Percentiles rank a stretch among this genome's conserved stretches.
phyloP scores from a whole-genome alignment of 345 rosid species.

The Adansonia digitata region DNA sequence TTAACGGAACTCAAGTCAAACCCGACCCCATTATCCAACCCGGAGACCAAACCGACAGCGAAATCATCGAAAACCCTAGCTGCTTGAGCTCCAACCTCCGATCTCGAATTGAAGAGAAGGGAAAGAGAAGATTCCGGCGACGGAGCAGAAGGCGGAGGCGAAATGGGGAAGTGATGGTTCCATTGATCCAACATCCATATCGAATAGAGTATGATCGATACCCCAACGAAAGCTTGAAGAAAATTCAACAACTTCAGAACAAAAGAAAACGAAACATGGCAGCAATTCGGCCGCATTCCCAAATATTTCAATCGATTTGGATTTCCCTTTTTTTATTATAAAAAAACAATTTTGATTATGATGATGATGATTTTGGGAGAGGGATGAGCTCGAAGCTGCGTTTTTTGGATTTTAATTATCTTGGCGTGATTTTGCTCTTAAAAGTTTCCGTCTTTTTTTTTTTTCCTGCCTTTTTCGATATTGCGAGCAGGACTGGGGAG shows the following conservation, averaged over 20 bases:
- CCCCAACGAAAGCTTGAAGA: conserved; percentile 17
- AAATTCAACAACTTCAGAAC: conserved; percentile 16
- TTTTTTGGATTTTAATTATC: neutral
- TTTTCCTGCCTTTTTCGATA: too few relatives aligned
- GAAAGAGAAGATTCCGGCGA: conserved; percentile 33
- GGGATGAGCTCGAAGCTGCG: neutral
- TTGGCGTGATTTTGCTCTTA: neutral
- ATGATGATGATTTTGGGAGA: neutral
- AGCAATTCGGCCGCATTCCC: conserved; percentile 64
- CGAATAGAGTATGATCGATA: conserved; percentile 38
- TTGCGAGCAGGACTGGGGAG: too few relatives aligned
- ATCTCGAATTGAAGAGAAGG: conserved; percentile 13
- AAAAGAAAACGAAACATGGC: conserved; percentile 44
- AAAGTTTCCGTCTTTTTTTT: neutral
- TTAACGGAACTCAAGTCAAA: conserved; percentile 44
- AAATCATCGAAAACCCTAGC: conserved; percentile 18
- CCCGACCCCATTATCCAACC: conserved; percentile 34
- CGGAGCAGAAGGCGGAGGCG: conserved; percentile 42
- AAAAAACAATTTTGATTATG: conserved; percentile 7
- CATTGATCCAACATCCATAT: conserved; percentile 84
- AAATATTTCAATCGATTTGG: neutral
- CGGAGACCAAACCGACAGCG: conserved; percentile 33
- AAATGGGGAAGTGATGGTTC: conserved; percentile 44
- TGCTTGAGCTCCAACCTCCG: conserved; percentile 15
- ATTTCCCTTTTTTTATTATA: neutral